These are phyloP conservation scores for Paradendryphiella salina DNA, from an alignment of 2,329 filamentous ascomycete genomes.

Conservation along the genomic window DNA sequence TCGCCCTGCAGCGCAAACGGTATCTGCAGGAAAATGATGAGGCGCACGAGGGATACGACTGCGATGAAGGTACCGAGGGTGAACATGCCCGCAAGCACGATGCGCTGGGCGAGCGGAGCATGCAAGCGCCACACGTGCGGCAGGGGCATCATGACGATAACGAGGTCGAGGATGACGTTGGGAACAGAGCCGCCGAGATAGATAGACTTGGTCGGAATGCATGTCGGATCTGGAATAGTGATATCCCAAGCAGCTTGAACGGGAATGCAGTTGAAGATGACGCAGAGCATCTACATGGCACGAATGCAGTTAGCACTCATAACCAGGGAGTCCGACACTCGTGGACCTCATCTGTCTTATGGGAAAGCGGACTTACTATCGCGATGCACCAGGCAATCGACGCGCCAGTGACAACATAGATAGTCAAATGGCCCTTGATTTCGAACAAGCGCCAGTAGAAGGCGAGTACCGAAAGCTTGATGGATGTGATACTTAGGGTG, in stretches of 20 bases:
- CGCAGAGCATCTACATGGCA: constrained; percentile 18
- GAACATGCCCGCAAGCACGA: constrained; percentile 31
- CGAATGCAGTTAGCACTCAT: neutral
- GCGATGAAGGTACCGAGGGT: constrained; percentile 30
- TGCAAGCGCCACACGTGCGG: constrained; percentile 33
- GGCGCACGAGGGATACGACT: constrained; percentile 28
- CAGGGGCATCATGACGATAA: constrained; percentile 30
- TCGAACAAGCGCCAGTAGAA: constrained; percentile 35
- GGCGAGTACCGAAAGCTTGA: constrained; percentile 31
- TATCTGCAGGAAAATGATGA: constrained; percentile 30
- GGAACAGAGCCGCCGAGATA: constrained; percentile 32
- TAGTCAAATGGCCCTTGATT: constrained; percentile 18
- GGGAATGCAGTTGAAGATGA: constrained; percentile 28
- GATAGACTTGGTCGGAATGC: constrained; percentile 22
- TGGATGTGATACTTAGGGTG: constrained; percentile 16
- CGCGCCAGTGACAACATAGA: constrained; percentile 15
- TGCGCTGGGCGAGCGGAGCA: constrained; percentile 25
- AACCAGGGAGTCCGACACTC: no score
- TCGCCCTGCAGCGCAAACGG: constrained; percentile 23
- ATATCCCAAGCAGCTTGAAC: constrained; percentile 29
- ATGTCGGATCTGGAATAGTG: constrained; percentile 23
- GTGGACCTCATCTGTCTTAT: neutral
- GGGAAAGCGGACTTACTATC: constrained; percentile 13
- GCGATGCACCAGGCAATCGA: constrained; percentile 25
- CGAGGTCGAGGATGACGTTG: constrained; percentile 30